Base-by-base conservation (phyloP, 495 filamentous ascomycete genomes). In the Penicilliopsis zonata region DNA sequence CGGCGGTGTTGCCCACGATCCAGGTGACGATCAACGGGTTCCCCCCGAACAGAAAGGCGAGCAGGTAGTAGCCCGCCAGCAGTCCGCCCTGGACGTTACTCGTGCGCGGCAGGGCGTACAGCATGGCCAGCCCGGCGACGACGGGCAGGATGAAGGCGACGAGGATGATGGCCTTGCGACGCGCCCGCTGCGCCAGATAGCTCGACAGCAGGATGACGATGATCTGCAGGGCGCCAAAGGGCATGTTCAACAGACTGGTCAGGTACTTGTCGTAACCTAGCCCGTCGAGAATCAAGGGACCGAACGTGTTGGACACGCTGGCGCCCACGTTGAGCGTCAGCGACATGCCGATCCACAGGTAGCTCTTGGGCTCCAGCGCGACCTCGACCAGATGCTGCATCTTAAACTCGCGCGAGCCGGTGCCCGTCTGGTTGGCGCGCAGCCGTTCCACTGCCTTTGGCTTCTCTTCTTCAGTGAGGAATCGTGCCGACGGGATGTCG, bases 271-370 rank as follows among this genome's bases (percentile, higher is more conserved):
- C 65, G 30, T 69, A 76, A 4, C 70, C 69, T 0, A 79, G 50
- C 0, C 74, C 73, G n/a, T 44, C 52, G n/a, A 79, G 38, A 28
- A 80, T 77, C 13, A 79, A 49, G 0, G 75, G 72, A 0, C 72
- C 74, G 32, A 76, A 77, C 7, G 59, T 67, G 36, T 69, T 70
- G 27, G 70, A 70, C 7, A 79, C 72, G 23, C 60, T 61, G 2
- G 74, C 72, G 12, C 75, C 74, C 17, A 78, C 63, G 44, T 76
- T 78, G 28, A 74, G 65, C 18, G 73, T 61, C 12, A 80, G 50
- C 9, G 67, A 51, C 52, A 79, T 72, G 14, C 37, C 52, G 13
- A 67, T 39, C 57, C 57, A 69, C 8, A 67, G 50, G 30, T 61
- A 69, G 20, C 60, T 66, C 36, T 70, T 70, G 10, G 52, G 60